Percentiles rank a stretch among this genome's conserved stretches.
Evolutionary conservation across 202 grass and related monocot species (phyloP).

Genomic region (Panicum hallii): DNA sequence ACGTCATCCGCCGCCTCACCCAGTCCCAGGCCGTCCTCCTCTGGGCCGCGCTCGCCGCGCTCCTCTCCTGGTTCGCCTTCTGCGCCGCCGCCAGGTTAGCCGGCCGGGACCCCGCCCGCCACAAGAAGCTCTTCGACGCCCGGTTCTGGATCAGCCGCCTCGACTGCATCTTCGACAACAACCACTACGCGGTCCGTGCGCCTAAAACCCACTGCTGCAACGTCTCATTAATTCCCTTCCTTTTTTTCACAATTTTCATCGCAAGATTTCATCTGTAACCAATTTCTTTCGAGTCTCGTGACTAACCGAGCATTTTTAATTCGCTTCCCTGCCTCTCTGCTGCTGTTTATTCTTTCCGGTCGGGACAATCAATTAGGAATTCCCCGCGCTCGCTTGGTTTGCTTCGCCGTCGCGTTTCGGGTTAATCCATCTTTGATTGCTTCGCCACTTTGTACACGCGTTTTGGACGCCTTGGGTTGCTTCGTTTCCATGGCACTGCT

Average conservation of each 20-base stretch:
- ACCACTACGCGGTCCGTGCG: slow-evolving; percentile 70
- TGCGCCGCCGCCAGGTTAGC: slow-evolving; percentile 69
- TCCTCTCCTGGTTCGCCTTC: slow-evolving; percentile 77
- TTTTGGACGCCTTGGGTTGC: slow-evolving; percentile 32
- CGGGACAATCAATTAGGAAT: slow-evolving; percentile 10
- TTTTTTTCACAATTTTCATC: not conserved
- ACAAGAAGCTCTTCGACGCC: slow-evolving; percentile 58
- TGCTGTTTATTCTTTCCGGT: slow-evolving; percentile 5
- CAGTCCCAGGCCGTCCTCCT: slow-evolving; percentile 94
- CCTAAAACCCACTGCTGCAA: not conserved
- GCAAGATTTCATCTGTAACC: not conserved
- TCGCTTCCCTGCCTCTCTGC: not conserved
- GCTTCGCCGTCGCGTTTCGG: slow-evolving; percentile 44
- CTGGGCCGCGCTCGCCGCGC: slow-evolving; percentile 53
- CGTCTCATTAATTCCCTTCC: not conserved
- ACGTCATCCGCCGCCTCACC: slow-evolving; percentile 79
- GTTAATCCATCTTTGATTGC: slow-evolving; percentile 33
- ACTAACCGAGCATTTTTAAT: not conserved
- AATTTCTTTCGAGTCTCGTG: not conserved
- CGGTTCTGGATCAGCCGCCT: slow-evolving; percentile 83
- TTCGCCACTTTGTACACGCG: slow-evolving; percentile 31
- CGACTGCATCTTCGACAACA: slow-evolving; percentile 77
- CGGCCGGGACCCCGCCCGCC: slow-evolving; percentile 52
- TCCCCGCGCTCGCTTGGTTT: slow-evolving; percentile 15
- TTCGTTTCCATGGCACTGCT: slow-evolving; percentile 27